A percentile compares a stretch with the other conserved stretches of the same genome.
Conservation (phyloP, 352 stramenopile genomes). For the Lagenidium giganteum region DNA sequence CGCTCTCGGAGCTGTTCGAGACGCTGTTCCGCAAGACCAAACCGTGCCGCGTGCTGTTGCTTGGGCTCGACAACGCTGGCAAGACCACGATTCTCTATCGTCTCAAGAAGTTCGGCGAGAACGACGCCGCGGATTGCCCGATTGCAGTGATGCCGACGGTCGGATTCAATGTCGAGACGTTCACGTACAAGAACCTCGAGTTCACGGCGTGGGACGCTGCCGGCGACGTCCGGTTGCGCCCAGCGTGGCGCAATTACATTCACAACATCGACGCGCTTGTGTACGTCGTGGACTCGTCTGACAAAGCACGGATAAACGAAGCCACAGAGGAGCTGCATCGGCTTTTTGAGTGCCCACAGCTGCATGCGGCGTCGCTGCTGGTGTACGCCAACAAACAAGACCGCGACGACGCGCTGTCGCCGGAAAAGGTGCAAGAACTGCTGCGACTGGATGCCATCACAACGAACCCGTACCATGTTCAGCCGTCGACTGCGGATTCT, state of each 20-base stretch:
- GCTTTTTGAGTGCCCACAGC: constrained; percentile 13
- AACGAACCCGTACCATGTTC: too few relatives aligned
- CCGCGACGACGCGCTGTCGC: neutral
- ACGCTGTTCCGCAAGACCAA: too few relatives aligned
- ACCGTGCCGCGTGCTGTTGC: constrained; percentile 22
- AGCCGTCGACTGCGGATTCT: too few relatives aligned
- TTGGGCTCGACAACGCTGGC: constrained; percentile 20
- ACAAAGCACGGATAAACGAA: constrained; percentile 16
- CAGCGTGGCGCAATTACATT: constrained; percentile 27
- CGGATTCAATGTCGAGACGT: constrained; percentile 21
- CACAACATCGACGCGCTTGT: constrained; percentile 21
- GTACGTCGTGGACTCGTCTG: constrained; percentile 23
- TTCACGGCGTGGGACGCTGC: constrained; percentile 16
- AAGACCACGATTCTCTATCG: constrained; percentile 28
- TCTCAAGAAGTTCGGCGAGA: constrained; percentile 26
- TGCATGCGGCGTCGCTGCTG: neutral
- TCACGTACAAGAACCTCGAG: constrained; percentile 7
- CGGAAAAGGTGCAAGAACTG: neutral
- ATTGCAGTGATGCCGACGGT: constrained; percentile 23
- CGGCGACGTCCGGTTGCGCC: constrained; percentile 15
- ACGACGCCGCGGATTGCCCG: constrained; percentile 23
- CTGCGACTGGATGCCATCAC: too few relatives aligned
- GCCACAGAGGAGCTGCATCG: constrained; percentile 15
- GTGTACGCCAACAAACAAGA: constrained; percentile 11
- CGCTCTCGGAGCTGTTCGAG: too few relatives aligned